These are phyloP conservation scores for Alternaria infectoria DNA, from an alignment of 2,329 filamentous ascomycete genomes.

Conservation along the genomic window DNA sequence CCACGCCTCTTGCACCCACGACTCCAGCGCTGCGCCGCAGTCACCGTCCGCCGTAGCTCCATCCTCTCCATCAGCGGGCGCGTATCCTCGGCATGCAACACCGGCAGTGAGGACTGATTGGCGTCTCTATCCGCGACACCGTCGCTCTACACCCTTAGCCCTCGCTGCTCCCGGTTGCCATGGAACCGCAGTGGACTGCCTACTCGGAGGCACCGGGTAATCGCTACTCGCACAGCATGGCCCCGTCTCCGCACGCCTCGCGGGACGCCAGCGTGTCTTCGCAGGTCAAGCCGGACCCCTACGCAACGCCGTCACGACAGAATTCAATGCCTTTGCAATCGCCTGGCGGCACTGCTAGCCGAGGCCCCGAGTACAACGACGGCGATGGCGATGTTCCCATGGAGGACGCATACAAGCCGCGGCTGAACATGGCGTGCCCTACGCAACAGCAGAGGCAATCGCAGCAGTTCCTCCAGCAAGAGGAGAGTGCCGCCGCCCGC, in stretches of 20 bases:
- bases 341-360: conserved; percentile 37
- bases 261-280: conserved; percentile 39
- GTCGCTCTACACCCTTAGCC: conserved; percentile 17
- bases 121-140: conserved; percentile 43
- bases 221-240: conserved; percentile 47
- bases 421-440: conserved; percentile 53
- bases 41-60: neutral
- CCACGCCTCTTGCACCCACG: neutral
- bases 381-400: conserved; percentile 40
- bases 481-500: conserved; percentile 83
- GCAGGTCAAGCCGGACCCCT: conserved; percentile 46
- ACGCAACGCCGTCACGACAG: conserved; percentile 44
- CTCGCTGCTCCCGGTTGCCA: conserved; percentile 23
- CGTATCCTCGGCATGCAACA: conserved; percentile 46
- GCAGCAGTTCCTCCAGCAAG: conserved; percentile 73
- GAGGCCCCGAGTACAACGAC: conserved; percentile 49
- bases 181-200: conserved; percentile 50
- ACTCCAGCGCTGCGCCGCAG: conserved; percentile 1
- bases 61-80: conserved; percentile 2
- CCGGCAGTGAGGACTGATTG: conserved; percentile 37
- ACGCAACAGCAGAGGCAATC: conserved; percentile 78
- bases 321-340: conserved; percentile 47
- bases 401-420: conserved; percentile 14
- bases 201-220: conserved; percentile 43
- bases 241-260: conserved; percentile 42